These are phyloP conservation scores for Russula sp. DNA, from an alignment of 768 basidiomycete species.

Conservation along the genomic window DNA sequence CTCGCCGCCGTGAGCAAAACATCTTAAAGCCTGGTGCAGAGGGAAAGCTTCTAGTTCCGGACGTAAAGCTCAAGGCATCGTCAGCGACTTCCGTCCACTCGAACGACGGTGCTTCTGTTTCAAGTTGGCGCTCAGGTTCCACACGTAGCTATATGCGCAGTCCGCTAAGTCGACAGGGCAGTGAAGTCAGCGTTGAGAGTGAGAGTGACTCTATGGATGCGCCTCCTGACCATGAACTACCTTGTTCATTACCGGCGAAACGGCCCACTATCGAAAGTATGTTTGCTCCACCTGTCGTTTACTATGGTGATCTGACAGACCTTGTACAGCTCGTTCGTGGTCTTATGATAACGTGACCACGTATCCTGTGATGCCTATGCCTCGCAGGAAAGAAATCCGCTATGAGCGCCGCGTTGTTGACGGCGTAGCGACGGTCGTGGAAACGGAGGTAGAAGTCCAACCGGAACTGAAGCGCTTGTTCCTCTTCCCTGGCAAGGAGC, in stretches of 20 bases:
- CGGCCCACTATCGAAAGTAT: slow-evolving; percentile 54
- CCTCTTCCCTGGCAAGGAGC: slow-evolving; percentile 54
- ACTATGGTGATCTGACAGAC: slow-evolving; percentile 23
- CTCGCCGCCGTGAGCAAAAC: slow-evolving; percentile 49
- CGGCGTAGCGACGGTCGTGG: slow-evolving; percentile 52
- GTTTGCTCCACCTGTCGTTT: slow-evolving; percentile 28
- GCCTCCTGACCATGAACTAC: slow-evolving; percentile 33
- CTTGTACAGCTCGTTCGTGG: slow-evolving; percentile 61
- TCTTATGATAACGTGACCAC: slow-evolving; percentile 72
- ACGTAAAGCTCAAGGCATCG: slow-evolving; percentile 42
- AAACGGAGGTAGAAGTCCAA: slow-evolving; percentile 52
- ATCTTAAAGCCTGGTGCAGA: slow-evolving; percentile 59
- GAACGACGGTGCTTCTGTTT: slow-evolving; percentile 29
- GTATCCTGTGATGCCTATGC: slow-evolving; percentile 56
- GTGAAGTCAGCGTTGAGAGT: slow-evolving; percentile 40
- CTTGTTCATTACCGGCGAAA: slow-evolving; percentile 35
- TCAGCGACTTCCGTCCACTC: slow-evolving; percentile 35
- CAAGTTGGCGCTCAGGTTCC: slow-evolving; percentile 30
- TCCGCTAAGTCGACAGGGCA: slow-evolving; percentile 43
- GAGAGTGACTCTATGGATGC: slow-evolving; percentile 35
- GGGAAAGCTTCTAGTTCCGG: slow-evolving; percentile 59
- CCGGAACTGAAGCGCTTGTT: slow-evolving; percentile 64
- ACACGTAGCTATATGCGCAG: slow-evolving; percentile 37
- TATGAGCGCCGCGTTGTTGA: slow-evolving; percentile 49
- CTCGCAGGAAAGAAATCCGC: slow-evolving; percentile 48